phyloP scores from a whole-genome alignment of 352 stramenopile species.

The Phytopythium litorale region DNA sequence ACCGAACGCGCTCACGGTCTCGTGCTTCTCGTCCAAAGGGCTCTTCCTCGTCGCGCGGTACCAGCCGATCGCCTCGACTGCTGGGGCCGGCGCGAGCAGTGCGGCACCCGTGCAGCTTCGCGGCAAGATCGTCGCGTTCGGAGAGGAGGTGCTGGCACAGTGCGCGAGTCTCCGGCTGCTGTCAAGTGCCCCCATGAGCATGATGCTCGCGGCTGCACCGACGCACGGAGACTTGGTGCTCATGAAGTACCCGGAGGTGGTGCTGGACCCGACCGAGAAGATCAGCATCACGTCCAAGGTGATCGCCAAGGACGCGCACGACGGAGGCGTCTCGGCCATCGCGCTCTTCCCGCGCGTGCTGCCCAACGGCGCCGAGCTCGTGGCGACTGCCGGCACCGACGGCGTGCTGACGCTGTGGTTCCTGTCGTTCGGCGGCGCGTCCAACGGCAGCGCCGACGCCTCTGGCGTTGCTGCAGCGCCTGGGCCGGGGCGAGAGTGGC shows the following conservation, averaged over 20 bases:
- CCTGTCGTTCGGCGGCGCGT: conserved; percentile 29
- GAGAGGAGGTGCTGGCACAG: conserved; percentile 32
- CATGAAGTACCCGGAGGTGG: conserved; percentile 50
- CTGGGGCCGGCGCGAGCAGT: conserved; percentile 14
- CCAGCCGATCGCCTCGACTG: background rate
- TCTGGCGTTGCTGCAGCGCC: background rate
- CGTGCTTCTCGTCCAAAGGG: conserved; percentile 47
- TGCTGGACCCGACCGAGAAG: conserved; percentile 42
- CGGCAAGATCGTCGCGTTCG: conserved; percentile 43
- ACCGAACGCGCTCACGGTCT: conserved; percentile 42
- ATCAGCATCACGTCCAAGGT: conserved; percentile 49
- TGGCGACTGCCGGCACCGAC: conserved; percentile 63
- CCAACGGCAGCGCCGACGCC: conserved; percentile 2
- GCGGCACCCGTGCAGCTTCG: conserved; percentile 20
- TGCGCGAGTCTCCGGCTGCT: conserved; percentile 44
- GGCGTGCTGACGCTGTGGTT: conserved; percentile 68
- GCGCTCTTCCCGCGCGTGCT: conserved; percentile 40
- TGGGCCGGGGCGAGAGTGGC: conserved; percentile 13
- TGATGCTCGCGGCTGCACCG: conserved; percentile 45
- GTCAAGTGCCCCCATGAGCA: conserved; percentile 32
- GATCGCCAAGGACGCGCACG: conserved; percentile 46
- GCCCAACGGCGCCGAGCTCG: conserved; percentile 43
- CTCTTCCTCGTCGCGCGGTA: conserved; percentile 49
- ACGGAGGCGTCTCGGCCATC: conserved; percentile 46
- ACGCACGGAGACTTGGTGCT: conserved; percentile 36